phyloP scores from a whole-genome alignment of 1,284 basidiomycete species.

The Austroboletus olivaceoglutinosus region DNA sequence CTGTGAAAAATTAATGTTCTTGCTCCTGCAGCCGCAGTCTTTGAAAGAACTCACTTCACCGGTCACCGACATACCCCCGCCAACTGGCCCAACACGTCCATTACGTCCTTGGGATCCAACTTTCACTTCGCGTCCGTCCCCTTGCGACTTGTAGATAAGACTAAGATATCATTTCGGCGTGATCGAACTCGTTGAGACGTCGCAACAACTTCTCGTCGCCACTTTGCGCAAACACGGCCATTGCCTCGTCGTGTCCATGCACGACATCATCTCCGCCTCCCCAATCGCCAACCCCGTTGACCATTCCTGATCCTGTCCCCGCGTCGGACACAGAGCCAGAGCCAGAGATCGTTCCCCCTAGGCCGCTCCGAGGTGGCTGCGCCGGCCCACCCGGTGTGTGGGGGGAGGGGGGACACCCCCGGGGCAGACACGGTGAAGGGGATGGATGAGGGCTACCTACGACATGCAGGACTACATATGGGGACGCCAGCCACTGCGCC shows the following conservation, averaged over 20 bases:
- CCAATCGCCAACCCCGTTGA: not conserved
- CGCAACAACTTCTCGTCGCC: constrained; percentile 74
- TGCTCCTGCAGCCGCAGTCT: too few relatives aligned
- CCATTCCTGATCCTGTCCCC: not conserved
- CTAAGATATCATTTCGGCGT: constrained; percentile 69
- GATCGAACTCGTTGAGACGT: constrained; percentile 68
- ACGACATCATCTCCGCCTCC: not conserved
- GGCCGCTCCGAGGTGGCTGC: constrained; percentile 43
- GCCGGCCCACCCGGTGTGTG: constrained; percentile 66
- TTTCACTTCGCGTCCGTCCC: constrained; percentile 78
- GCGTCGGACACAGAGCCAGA: not conserved
- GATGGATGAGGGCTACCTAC: too few relatives aligned
- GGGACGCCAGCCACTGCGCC: too few relatives aligned
- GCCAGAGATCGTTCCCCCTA: constrained; percentile 1
- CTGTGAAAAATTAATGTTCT: too few relatives aligned
- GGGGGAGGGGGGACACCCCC: too few relatives aligned
- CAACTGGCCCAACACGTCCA: constrained; percentile 31
- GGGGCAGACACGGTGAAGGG: too few relatives aligned
- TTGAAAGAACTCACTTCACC: too few relatives aligned
- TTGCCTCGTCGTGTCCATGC: constrained; percentile 40
- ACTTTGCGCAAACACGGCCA: constrained; percentile 67
- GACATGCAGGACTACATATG: too few relatives aligned
- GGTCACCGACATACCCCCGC: not conserved
- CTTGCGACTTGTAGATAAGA: constrained; percentile 61
- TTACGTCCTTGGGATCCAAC: constrained; percentile 45